Base-by-base conservation (phyloP, 257 asterid genomes). In the Pogostemon cablin region DNA sequence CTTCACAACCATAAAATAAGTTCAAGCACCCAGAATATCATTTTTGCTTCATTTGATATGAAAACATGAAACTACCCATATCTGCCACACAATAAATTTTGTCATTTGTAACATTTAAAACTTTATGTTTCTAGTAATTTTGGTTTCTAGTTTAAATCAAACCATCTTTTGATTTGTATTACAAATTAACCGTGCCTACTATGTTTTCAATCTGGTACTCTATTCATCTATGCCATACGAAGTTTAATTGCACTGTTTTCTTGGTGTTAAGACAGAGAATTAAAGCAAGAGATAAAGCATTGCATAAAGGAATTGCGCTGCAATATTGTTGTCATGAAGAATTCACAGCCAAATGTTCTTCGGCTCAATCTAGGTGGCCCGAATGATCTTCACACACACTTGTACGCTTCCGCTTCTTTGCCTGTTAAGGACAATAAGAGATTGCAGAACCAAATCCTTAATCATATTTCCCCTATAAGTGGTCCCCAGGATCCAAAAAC, bases 251-350 rank as follows among this genome's bases (percentile, higher is more conserved):
- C 46, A n/a, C 65, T 62, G 17, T 48, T 71, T 67, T 79, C 61
- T 62, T 73, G 56, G 10, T 64, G 55, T 68, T 83, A 65, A 70
- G 63, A 73, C 89, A 90, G 97, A 84, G 86, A 85, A 77, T 38
- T 92, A 77, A 92, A 92, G 92, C 82, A 65, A 73, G 98, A 90
- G 82, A 75, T 72, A 42, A 88, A 84, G 84, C 87, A 78, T 69
- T 92, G 98, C 82, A 77, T 90, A 83, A 89, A 82, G 53, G 88
- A 83, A 69, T 87, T 92, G 62, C 86, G 71, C 61, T 92, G 98
- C 80, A 92, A 90, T 79, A 88, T 90, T 60, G 95, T 92, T 50
- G 81, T 81, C 78, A 90, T 92, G 95, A 92, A 90, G 80, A 89
- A 91, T 71, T 84, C 96, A 54, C 86, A 76, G 59, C 85, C 97